phyloP scores from a whole-genome alignment of 2,329 filamentous ascomycete genomes.

The Diaporthe sp. region DNA sequence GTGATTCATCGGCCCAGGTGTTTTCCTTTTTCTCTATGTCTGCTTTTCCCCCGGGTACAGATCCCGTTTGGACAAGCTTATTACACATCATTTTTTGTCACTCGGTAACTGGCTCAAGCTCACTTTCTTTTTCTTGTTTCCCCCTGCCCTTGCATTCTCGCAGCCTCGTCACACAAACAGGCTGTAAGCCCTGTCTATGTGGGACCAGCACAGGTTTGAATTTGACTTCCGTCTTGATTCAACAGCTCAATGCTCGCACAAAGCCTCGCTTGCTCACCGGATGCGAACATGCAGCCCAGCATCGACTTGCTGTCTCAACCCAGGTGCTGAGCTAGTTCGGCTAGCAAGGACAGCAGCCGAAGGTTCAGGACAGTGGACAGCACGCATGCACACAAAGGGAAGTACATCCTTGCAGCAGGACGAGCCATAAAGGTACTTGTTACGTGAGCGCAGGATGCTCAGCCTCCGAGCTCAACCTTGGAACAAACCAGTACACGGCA shows the following conservation, averaged over 20 bases:
- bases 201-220: conserved; percentile 20
- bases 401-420: conserved; percentile 8
- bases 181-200: conserved; percentile 2
- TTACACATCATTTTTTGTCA: conserved; percentile 16
- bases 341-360: conserved; percentile 16
- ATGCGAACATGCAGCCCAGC: not conserved
- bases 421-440: conserved; percentile 5
- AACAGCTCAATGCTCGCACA: conserved; percentile 26
- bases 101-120: conserved; percentile 17
- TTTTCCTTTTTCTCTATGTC: not conserved
- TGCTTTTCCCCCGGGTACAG: conserved; percentile 22
- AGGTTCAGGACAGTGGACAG: conserved; percentile 7
- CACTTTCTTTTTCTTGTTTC: not conserved
- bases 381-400: not conserved
- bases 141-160: conserved; percentile 32
- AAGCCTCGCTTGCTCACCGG: conserved; percentile 16
- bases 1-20: conserved; percentile 27
- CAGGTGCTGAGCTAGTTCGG: conserved; percentile 19
- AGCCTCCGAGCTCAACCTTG: conserved; percentile 13
- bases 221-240: conserved; percentile 14
- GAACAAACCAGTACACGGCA: not conserved
- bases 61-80: conserved; percentile 15
- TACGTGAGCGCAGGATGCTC: conserved; percentile 32
- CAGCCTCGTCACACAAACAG: conserved; percentile 17
- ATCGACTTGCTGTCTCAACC: conserved; percentile 12